Conservation (phyloP, 192 early-diverging fungal genomes). For the Dissophora globulifera region DNA sequence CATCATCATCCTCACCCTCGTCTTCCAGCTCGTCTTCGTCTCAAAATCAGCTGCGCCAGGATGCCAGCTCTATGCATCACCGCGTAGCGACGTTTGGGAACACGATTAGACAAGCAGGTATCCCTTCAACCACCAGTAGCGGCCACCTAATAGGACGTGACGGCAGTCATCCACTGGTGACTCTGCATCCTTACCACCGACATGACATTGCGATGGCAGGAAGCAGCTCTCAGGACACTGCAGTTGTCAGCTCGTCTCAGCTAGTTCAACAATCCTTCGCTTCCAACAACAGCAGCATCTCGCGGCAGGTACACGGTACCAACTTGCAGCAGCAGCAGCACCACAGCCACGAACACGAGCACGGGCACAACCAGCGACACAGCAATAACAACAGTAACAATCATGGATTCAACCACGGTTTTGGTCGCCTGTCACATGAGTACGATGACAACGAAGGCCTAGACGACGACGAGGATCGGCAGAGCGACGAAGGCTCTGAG, state of each 20-base stretch:
- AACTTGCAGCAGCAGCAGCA: not conserved
- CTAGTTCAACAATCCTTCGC: no score
- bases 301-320: not conserved
- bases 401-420: not conserved
- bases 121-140: no score
- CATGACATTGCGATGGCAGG: not conserved
- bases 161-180: not conserved
- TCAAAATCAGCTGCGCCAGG: slow-evolving; percentile 11
- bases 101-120: not conserved
- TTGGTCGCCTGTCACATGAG: slow-evolving; percentile 9
- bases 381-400: not conserved
- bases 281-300: no score
- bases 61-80: not conserved
- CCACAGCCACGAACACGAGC: no score
- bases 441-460: slow-evolving; percentile 2
- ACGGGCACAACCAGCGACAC: no score
- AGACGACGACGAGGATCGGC: slow-evolving; percentile 29
- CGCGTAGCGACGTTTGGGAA: not conserved
- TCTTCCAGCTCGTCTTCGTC: not conserved
- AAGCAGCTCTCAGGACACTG: not conserved
- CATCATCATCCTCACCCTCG: slow-evolving; percentile 1
- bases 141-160: no score
- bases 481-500: slow-evolving; percentile 46
- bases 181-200: not conserved
- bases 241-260: no score